Conservation (phyloP, 352 stramenopile species). For the Globisporangium irregulare region DNA sequence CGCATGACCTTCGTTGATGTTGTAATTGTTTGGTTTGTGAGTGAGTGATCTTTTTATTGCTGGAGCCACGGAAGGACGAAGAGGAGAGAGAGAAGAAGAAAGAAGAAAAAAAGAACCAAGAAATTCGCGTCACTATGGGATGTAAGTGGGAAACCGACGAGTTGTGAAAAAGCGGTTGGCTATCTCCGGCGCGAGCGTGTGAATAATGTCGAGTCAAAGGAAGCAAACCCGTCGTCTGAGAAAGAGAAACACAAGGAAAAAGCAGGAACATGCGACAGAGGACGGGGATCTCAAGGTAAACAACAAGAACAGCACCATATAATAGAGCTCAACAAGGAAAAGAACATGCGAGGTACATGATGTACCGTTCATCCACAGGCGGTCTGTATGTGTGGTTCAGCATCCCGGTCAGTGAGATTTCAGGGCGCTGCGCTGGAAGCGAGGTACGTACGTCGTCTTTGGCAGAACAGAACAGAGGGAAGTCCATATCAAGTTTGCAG, state of each 20-base stretch:
- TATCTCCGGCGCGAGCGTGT: slow-evolving; percentile 12
- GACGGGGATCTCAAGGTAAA: slow-evolving; percentile 1
- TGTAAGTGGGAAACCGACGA: slow-evolving; percentile 2
- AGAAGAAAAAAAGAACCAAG: not conserved
- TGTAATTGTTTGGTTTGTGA: slow-evolving; percentile 21
- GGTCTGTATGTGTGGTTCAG: not conserved
- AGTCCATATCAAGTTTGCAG: not conserved
- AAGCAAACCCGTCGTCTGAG: not conserved
- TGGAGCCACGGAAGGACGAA: slow-evolving; percentile 14
- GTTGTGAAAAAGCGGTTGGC: slow-evolving; percentile 1
- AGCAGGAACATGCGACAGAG: not conserved
- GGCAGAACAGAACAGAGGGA: not conserved
- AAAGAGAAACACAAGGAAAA: slow-evolving; percentile 11
- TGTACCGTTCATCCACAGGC: not conserved
- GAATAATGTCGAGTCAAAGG: slow-evolving; percentile 16
- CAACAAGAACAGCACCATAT: slow-evolving; percentile 15
- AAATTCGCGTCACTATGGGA: not conserved
- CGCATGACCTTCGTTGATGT: slow-evolving; percentile 14
- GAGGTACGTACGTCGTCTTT: not conserved
- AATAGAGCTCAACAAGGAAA: slow-evolving; percentile 18
- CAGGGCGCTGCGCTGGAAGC: not conserved
- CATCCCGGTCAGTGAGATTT: not conserved
- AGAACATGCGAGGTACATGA: not conserved
- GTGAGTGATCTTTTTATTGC: slow-evolving; percentile 23
- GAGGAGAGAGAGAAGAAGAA: not conserved